Evolutionary conservation across 1,284 basidiomycete species (phyloP), one percentile per base, ranked within the genome.

Genomic region (Cerrena zonata): DNA sequence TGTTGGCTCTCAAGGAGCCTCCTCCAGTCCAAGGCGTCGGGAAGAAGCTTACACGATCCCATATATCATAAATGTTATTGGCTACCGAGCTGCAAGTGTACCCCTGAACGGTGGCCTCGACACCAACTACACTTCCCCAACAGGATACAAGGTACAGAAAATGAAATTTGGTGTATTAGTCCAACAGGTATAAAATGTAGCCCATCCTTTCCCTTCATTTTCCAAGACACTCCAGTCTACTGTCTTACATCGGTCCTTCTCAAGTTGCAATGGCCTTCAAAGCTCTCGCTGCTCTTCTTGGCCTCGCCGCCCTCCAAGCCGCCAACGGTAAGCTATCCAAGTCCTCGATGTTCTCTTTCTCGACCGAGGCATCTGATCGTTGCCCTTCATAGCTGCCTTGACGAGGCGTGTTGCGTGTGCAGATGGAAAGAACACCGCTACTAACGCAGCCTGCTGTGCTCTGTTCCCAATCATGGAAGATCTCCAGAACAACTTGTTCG

Each of bases 381-480:
- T 36, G n/a, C 34, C n/a, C 37, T 27, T 39, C 19, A 18, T 37
- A 61, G 66, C 61, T 47, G 58, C 60, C 38, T 46, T 63, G 37
- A 60, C 61, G 1, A 60, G 58, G 48, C 66, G 62, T 38, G 64
- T 65, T 30, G 56, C 63, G 18, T 70, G 68, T 56, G 49, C 67
- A 2, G 65, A 66, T 50, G 67, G 69, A 68, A 70, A 69, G 69
- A 55, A n/a, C n/a, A n/a, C n/a, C n/a, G n/a, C n/a, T n/a, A n/a
- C n/a, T n/a, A n/a, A n/a, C n/a, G n/a, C n/a, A 69, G 69, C 51
- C 57, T 70, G 69, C 56, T 69, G 69, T 50, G 56, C 56, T 11
- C 58, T 68, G 51, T 70, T 69, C 61, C 59, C 67, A 22, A 54
- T 71, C 48, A 37, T 64, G 11, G 63, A 65, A 24, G 65, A 69